phyloP scores from a whole-genome alignment of 495 filamentous ascomycete species.

The Aspergillus nidulans region DNA sequence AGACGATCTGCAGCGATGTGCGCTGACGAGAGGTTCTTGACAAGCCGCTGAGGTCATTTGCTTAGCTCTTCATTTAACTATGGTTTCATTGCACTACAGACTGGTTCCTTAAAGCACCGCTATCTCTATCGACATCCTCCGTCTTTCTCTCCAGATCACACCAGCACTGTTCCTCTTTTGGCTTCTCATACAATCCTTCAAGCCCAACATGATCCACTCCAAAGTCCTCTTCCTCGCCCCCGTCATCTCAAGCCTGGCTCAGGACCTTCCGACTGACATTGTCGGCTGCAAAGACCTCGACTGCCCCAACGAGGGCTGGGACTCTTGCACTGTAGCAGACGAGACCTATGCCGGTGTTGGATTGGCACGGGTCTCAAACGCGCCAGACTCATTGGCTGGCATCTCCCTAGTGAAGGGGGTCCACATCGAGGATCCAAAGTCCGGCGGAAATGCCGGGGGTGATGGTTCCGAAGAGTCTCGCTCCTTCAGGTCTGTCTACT shows the following conservation, averaged over 20 bases:
- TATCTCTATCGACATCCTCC: not conserved
- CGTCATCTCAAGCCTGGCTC: not conserved
- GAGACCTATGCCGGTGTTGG: constrained; percentile 15
- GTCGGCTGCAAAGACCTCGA: constrained; percentile 14
- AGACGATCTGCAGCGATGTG: not conserved
- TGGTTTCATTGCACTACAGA: not conserved
- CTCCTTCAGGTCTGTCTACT: constrained; percentile 13
- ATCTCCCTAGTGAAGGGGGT: constrained; percentile 19
- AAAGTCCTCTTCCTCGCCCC: not conserved
- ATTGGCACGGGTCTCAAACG: constrained; percentile 9
- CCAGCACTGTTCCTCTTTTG: not conserved
- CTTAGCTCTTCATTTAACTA: not conserved
- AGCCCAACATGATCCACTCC: not conserved
- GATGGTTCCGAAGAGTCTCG: constrained; percentile 1
- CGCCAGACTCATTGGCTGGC: constrained; percentile 7
- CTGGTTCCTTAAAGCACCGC: not conserved
- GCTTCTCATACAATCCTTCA: not conserved
- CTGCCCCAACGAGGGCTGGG: constrained; percentile 11
- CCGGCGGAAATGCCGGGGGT: not conserved
- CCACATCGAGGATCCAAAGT: constrained; percentile 3
- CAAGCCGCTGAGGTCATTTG: not conserved
- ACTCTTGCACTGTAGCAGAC: constrained; percentile 13
- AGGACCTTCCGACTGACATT: constrained; percentile 1
- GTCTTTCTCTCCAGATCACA: not conserved
- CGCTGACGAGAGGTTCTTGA: too few species aligned